A percentile compares a stretch with the other conserved stretches of the same genome.
These are phyloP conservation scores for Rusavskia elegans DNA, from an alignment of 495 filamentous ascomycete genomes.

Conservation along the genomic window DNA sequence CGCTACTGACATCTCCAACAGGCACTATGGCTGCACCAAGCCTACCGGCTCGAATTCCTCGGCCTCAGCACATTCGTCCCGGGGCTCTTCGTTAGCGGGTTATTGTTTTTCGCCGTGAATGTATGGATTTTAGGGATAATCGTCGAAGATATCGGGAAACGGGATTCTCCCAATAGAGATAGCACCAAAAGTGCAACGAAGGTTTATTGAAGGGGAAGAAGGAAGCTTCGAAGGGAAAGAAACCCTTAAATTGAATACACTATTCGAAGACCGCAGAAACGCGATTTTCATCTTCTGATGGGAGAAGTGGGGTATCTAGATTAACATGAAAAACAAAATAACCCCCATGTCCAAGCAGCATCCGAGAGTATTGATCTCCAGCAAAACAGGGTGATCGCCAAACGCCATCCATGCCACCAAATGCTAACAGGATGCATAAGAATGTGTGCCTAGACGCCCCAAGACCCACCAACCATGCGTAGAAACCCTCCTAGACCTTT, in stretches of 20 bases:
- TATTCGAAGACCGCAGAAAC: too few species aligned
- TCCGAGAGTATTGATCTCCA: too few species aligned
- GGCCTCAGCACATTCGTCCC: constrained; percentile 75
- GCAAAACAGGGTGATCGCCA: neutral
- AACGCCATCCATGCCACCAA: neutral
- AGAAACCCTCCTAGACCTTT: neutral
- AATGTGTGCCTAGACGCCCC: neutral
- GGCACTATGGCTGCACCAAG: constrained; percentile 79
- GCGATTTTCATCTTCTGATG: too few species aligned
- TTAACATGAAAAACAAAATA: too few species aligned
- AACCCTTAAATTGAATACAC: too few species aligned
- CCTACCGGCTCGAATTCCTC: constrained; percentile 73
- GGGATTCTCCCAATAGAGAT: too few species aligned
- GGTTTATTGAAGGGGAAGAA: too few species aligned
- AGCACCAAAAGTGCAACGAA: too few species aligned
- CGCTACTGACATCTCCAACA: constrained; percentile 18
- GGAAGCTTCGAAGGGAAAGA: too few species aligned
- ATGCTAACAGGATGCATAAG: neutral
- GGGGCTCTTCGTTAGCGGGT: constrained; percentile 56
- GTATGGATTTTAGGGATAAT: constrained; percentile 74
- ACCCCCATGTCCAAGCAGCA: too few species aligned
- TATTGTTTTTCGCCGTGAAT: constrained; percentile 75
- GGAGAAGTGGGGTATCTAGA: neutral
- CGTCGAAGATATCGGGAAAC: constrained; percentile 44
- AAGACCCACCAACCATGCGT: neutral